Evolutionary conservation across 305 asterid genomes (phyloP), one percentile per base, ranked within the genome.

Genomic region (Salvia sclarea): DNA sequence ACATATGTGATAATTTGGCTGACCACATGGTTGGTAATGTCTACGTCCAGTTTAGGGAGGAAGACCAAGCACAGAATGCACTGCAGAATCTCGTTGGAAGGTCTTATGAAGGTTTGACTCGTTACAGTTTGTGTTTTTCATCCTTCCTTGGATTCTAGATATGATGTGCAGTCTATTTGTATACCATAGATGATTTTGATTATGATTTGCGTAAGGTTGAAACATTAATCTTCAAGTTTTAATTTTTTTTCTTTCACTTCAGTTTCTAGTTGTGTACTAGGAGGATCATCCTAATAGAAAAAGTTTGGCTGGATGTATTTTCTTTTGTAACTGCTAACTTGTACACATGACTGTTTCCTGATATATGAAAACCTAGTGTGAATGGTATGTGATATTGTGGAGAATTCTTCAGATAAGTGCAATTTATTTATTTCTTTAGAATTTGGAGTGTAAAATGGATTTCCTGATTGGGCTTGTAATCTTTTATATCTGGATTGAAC

Each of bases 11-110:
- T 76, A 93, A 93, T 77, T 75, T 93, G 80, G 98, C 98, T 14
- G 98, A 93, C 68, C 98, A 93, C 84, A 90, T 92, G 98, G 97
- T 92, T 72, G 98, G 98, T 17, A 92, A 92, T 77, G 97, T 92
- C 40, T 92, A 90, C 64, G 89, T 92, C 68, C 97, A 92, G 85
- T 92, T 90, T 74, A 84, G 95, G 72, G 98, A 92, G 80, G 97
- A 93, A 82, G 98, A 93, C 71, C 96, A 93, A 43, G 98, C 98
- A 3, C 85, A 90, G 63, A 80, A 64, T 70, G 98, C 98, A 0
- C 80, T 93, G 67, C 86, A 79, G 65, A 90, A 84, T 80, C 88
- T 88, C 43, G 78, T 89, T 5, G 98, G 98, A 48, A 83, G 97
- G 74, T 85, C 78, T 25, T 93, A 93, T 74, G 97, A 94, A 47